These are phyloP conservation scores for Isoetes taiwanensis DNA, from an alignment of 75 land plant genomes.

Conservation along the genomic window DNA sequence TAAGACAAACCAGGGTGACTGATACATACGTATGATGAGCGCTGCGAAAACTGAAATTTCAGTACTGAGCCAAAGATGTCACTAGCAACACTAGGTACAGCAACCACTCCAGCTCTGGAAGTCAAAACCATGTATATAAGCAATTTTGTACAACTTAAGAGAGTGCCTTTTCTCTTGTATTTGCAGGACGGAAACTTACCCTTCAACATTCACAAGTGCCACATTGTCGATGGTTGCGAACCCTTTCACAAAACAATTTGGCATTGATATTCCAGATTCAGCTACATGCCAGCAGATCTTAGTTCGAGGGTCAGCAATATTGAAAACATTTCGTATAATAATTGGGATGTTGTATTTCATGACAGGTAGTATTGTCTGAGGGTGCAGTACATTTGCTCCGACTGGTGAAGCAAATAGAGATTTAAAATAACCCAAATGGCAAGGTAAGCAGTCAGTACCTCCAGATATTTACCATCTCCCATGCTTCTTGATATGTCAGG, in stretches of 20 bases:
- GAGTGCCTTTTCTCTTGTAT: no score
- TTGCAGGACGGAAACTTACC: no score
- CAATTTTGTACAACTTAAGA: background rate
- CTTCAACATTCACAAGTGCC: conserved; percentile 94
- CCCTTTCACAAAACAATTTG: conserved; percentile 79
- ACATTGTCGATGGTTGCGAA: conserved; percentile 92
- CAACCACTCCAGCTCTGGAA: conserved; percentile 98
- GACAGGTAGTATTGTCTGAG: background rate
- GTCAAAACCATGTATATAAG: background rate
- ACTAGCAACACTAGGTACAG: conserved; percentile 97
- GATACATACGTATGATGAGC: no score
- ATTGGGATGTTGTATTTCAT: conserved; percentile 9
- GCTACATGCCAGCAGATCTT: no score
- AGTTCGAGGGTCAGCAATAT: no score
- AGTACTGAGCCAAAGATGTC: conserved; percentile 90
- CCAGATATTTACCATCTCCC: background rate
- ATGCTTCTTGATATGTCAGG: conserved; percentile 4
- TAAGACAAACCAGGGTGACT: no score
- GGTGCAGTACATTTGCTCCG: conserved; percentile 6
- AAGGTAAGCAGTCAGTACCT: background rate
- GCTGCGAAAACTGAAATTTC: no score
- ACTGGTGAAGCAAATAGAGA: background rate
- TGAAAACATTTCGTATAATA: conserved; percentile 3
- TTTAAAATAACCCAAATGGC: background rate
- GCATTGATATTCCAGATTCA: conserved; percentile 20